Percentiles rank a stretch among this genome's conserved stretches.
Conservation (phyloP, 2,329 filamentous ascomycete species). For the Coniella vitis region DNA sequence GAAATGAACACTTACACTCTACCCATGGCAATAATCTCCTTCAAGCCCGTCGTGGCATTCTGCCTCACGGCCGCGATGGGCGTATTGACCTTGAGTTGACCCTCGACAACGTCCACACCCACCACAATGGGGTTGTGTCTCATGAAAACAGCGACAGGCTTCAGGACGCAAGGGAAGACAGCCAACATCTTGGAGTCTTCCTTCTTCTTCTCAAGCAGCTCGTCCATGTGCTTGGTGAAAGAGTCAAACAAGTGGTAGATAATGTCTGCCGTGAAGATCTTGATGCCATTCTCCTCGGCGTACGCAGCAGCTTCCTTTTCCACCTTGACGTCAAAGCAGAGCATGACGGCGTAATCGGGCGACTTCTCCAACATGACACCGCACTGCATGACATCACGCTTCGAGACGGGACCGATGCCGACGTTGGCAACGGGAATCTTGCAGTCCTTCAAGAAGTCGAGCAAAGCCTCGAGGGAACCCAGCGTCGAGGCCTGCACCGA, state of each 20-base stretch:
- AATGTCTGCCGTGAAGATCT: slow-evolving; percentile 97
- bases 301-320: slow-evolving; percentile 92
- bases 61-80: slow-evolving; percentile 82
- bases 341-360: slow-evolving; percentile 95
- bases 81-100: slow-evolving; percentile 77
- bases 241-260: slow-evolving; percentile 98
- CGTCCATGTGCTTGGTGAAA: slow-evolving; percentile 91
- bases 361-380: slow-evolving; percentile 95
- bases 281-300: slow-evolving; percentile 89
- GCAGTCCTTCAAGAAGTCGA: slow-evolving; percentile 90
- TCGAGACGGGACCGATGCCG: slow-evolving; percentile 94
- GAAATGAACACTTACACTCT: slow-evolving; percentile 73
- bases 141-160: slow-evolving; percentile 91
- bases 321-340: slow-evolving; percentile 99
- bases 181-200: slow-evolving; percentile 93
- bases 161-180: slow-evolving; percentile 92
- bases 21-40: slow-evolving; percentile 78
- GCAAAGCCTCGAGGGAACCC: slow-evolving; percentile 88
- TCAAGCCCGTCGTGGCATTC: slow-evolving; percentile 69
- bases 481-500: slow-evolving; percentile 96
- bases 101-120: slow-evolving; percentile 92
- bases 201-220: slow-evolving; percentile 84
- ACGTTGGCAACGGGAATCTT: slow-evolving; percentile 98
- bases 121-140: slow-evolving; percentile 94
- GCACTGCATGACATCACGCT: slow-evolving; percentile 93